Conservation (phyloP, 2,329 filamentous ascomycete genomes). For the Calonectria montana region DNA sequence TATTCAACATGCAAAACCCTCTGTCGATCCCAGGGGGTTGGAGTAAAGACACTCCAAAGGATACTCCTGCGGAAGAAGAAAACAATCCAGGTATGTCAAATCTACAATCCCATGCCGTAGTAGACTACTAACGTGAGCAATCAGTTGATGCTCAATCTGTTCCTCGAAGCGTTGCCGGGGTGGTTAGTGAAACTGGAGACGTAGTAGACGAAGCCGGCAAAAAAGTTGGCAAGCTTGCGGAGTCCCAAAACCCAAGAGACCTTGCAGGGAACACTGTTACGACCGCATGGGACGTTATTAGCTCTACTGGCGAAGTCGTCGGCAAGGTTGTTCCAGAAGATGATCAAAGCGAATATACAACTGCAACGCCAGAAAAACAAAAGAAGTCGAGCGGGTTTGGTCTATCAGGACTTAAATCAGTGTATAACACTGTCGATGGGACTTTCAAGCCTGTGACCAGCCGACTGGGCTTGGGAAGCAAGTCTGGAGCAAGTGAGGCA, state of each 20-base stretch:
- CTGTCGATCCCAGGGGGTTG: conserved; percentile 43
- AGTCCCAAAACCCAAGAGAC: conserved; percentile 52
- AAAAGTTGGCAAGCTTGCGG: conserved; percentile 54
- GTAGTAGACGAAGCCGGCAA: conserved; percentile 58
- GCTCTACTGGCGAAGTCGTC: conserved; percentile 53
- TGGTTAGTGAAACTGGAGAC: conserved; percentile 58
- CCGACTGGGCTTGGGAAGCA: conserved; percentile 26
- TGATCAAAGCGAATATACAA: conserved; percentile 53
- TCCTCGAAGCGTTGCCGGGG: conserved; percentile 52
- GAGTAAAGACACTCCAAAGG: conserved; percentile 46
- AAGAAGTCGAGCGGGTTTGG: conserved; percentile 46
- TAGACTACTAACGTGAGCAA: neutral
- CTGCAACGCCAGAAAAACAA: conserved; percentile 47
- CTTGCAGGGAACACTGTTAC: conserved; percentile 55
- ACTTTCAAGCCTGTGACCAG: conserved; percentile 43
- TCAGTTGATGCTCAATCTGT: conserved; percentile 45
- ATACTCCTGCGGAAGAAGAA: conserved; percentile 40
- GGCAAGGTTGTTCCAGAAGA: conserved; percentile 52
- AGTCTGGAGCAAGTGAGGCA: conserved; percentile 28
- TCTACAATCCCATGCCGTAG: neutral
- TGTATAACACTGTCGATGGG: conserved; percentile 38
- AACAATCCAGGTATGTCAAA: conserved; percentile 46
- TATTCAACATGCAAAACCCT: conserved; percentile 41
- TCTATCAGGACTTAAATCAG: conserved; percentile 31
- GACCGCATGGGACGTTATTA: conserved; percentile 49